Conservation (phyloP, 805 yeast species). For the Lipomyces lipofer region DNA sequence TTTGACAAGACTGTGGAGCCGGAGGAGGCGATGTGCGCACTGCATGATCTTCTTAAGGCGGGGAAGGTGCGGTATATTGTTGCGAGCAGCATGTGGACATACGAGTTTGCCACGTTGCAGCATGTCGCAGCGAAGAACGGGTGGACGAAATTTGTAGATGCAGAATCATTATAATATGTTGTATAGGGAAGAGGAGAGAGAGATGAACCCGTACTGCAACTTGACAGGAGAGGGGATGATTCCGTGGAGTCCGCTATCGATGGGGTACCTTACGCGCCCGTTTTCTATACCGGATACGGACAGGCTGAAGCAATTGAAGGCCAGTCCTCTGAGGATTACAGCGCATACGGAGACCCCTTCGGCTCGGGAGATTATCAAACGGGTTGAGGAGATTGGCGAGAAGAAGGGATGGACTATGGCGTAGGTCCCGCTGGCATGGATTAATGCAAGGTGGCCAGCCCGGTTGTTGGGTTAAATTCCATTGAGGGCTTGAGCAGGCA, state of each 20-base stretch:
- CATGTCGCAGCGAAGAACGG: conserved; percentile 55
- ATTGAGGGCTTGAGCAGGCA: conserved; percentile 55
- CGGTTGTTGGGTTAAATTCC: conserved; percentile 57
- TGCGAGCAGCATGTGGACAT: conserved; percentile 60
- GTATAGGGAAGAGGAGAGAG: conserved; percentile 66
- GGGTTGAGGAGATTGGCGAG: conserved; percentile 55
- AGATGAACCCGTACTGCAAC: conserved; percentile 57
- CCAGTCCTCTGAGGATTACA: conserved; percentile 6
- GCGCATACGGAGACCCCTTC: conserved; percentile 25
- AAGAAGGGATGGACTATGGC: conserved; percentile 54
- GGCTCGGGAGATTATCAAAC: conserved; percentile 41
- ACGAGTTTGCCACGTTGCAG: conserved; percentile 55
- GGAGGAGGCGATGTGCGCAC: conserved; percentile 56
- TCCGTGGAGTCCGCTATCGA: conserved; percentile 63
- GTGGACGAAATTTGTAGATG: conserved; percentile 62
- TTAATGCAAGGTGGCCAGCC: conserved; percentile 51
- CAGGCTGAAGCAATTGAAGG: conserved; percentile 16
- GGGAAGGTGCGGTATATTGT: conserved; percentile 60
- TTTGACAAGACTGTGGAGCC: conserved; percentile 47
- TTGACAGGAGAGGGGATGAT: conserved; percentile 55
- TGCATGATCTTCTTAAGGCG: conserved; percentile 51
- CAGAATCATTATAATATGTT: conserved; percentile 59
- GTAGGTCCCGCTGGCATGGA: conserved; percentile 55
- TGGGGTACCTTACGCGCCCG: conserved; percentile 58
- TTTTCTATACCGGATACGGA: conserved; percentile 10